Percentiles rank a stretch among this genome's conserved stretches.
Evolutionary conservation across 495 filamentous ascomycete genomes (phyloP).

Genomic region (Xanthoparmelia taractica): DNA sequence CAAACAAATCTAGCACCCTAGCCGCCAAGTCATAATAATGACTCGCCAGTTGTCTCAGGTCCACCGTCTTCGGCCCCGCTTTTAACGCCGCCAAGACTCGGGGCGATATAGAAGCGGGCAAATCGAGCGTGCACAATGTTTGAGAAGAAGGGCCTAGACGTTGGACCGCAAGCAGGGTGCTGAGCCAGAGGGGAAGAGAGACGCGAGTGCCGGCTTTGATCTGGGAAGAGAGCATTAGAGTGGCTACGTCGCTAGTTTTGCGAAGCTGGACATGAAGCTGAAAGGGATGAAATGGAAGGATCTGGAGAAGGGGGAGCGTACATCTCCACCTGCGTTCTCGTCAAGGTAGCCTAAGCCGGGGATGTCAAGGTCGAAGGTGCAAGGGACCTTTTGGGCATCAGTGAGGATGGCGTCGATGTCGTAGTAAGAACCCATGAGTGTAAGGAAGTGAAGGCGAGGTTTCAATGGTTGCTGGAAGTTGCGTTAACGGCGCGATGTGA

Average conservation of each 20-base stretch:
- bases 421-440: conserved; percentile 75
- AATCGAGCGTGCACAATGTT: conserved; percentile 69
- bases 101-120: conserved; percentile 67
- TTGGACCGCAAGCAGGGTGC: conserved; percentile 82
- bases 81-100: conserved; percentile 86
- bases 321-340: conserved; percentile 60
- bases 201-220: conserved; percentile 74
- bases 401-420: conserved; percentile 90
- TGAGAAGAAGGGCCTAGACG: conserved; percentile 37
- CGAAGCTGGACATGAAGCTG: no score
- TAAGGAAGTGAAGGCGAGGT: neutral
- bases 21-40: conserved; percentile 82
- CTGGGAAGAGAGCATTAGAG: conserved; percentile 28
- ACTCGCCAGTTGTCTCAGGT: conserved; percentile 69
- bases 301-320: conserved; percentile 24
- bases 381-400: conserved; percentile 87
- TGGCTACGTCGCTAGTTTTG: neutral
- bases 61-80: conserved; percentile 78
- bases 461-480: neutral
- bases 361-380: conserved; percentile 83
- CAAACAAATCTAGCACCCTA: conserved; percentile 80
- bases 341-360: conserved; percentile 83
- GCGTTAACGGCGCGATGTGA: neutral
- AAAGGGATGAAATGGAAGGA: conserved; percentile 29
- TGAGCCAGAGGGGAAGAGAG: conserved; percentile 91